These are phyloP conservation scores for Nicotiana tomentosiformis DNA, from an alignment of 257 asterid genomes.

Conservation along the genomic window DNA sequence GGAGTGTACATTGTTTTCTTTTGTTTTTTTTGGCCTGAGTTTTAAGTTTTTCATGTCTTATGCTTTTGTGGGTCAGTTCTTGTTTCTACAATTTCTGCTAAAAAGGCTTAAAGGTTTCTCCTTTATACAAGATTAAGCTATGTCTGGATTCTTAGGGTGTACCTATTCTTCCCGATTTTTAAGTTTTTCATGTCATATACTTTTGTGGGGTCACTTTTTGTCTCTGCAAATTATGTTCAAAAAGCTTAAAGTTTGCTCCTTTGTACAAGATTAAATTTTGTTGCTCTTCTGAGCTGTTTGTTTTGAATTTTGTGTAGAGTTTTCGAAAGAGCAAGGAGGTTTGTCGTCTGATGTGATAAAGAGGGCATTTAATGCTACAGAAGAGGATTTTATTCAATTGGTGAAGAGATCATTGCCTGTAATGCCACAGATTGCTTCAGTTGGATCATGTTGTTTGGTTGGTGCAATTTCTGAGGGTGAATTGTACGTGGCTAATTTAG, in stretches of 20 bases:
- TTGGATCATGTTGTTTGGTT: constrained; percentile 84
- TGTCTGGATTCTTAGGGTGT: background rate
- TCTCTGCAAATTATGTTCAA: background rate
- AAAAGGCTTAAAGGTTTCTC: background rate
- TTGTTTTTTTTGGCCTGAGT: background rate
- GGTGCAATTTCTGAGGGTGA: constrained; percentile 81
- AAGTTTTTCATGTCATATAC: background rate
- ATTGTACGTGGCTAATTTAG: constrained; percentile 77
- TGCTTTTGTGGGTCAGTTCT: background rate
- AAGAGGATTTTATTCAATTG: constrained; percentile 79
- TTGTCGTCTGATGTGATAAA: constrained; percentile 73
- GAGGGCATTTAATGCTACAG: constrained; percentile 81
- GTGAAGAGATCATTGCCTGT: constrained; percentile 59
- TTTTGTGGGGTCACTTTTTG: background rate
- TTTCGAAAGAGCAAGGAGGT: constrained; percentile 83
- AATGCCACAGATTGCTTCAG: constrained; percentile 78
- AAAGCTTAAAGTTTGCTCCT: background rate
- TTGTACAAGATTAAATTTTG: background rate
- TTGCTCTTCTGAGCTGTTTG: background rate
- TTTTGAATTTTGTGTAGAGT: constrained; percentile 43
- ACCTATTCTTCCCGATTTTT: too few relatives aligned
- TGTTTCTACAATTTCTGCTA: background rate
- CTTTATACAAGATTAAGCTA: background rate
- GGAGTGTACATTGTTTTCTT: too few relatives aligned
- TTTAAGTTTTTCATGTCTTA: background rate